A percentile compares a stretch with the other conserved stretches of the same genome.
phyloP scores from a whole-genome alignment of 805 yeast species.

The Candida hungchunana region DNA sequence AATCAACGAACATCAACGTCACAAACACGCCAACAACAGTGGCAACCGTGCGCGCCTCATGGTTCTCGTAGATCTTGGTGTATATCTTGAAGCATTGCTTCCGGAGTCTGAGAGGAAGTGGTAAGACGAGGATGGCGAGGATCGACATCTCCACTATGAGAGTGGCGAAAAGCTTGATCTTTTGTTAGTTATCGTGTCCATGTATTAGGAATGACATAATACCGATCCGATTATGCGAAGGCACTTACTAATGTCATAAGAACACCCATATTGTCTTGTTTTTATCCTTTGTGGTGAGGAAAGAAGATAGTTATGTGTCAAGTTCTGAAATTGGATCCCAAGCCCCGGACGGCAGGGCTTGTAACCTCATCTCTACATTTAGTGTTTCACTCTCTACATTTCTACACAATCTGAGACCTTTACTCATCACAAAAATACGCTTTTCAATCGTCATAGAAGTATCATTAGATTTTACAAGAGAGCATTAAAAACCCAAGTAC shows the following conservation, averaged over 20 bases:
- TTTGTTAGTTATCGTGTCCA: not conserved
- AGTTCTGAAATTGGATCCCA: not conserved
- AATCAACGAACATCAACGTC: slow-evolving; percentile 49
- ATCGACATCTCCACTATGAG: slow-evolving; percentile 49
- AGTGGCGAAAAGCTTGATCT: slow-evolving; percentile 36
- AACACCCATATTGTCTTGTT: slow-evolving; percentile 18
- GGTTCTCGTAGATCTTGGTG: slow-evolving; percentile 30
- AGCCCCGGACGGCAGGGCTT: too few relatives aligned
- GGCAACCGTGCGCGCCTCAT: slow-evolving; percentile 42
- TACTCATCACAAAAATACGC: too few relatives aligned
- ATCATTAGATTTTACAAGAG: too few relatives aligned
- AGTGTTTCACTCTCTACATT: too few relatives aligned
- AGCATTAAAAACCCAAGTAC: slow-evolving; percentile 15
- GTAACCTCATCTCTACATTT: too few relatives aligned
- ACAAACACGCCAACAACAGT: slow-evolving; percentile 40
- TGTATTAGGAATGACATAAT: too few relatives aligned
- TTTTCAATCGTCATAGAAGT: too few relatives aligned
- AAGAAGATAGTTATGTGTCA: slow-evolving; percentile 1
- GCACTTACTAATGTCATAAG: slow-evolving; percentile 22
- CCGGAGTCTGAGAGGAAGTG: slow-evolving; percentile 49
- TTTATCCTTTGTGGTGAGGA: not conserved
- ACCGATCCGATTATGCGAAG: too few relatives aligned
- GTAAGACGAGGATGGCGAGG: slow-evolving; percentile 46
- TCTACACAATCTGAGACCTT: too few relatives aligned
- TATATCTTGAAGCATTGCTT: slow-evolving; percentile 37